Evolutionary conservation across 305 asterid genomes (phyloP).

Genomic region (Fraxinus platypoda): DNA sequence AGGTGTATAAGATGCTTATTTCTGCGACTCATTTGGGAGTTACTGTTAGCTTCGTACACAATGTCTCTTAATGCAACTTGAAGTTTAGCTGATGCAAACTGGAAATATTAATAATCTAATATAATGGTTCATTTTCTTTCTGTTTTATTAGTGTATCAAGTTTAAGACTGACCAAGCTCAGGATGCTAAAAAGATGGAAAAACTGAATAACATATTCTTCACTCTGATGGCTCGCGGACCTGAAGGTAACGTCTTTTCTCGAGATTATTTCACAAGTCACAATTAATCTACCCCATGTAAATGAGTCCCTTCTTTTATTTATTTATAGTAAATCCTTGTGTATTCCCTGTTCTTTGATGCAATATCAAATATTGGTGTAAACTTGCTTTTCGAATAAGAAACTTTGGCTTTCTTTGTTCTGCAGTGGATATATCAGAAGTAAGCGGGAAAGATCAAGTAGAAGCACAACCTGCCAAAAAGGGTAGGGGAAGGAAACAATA

Average conservation of each 20-base stretch:
- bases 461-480: slow-evolving; percentile 67
- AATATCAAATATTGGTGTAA: neutral
- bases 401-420: slow-evolving; percentile 9
- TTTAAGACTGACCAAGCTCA: slow-evolving; percentile 91
- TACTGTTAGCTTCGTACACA: neutral
- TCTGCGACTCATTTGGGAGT: neutral
- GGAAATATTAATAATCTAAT: neutral
- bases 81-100: neutral
- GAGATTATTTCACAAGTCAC: slow-evolving; percentile 9
- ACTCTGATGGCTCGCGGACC: slow-evolving; percentile 91
- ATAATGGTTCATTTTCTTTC: slow-evolving; percentile 23
- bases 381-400: neutral
- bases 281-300: neutral
- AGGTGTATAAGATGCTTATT: slow-evolving; percentile 14
- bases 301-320: neutral
- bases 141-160: slow-evolving; percentile 61
- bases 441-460: slow-evolving; percentile 72
- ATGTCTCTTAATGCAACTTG: neutral
- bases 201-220: slow-evolving; percentile 70
- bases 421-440: slow-evolving; percentile 77
- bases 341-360: neutral
- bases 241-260: slow-evolving; percentile 49
- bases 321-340: neutral
- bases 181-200: slow-evolving; percentile 90
- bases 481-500: slow-evolving; percentile 87